Evolutionary conservation across 1,284 basidiomycete genomes (phyloP), one percentile per base, ranked within the genome.

Genomic region (Cryptococcus sp.): DNA sequence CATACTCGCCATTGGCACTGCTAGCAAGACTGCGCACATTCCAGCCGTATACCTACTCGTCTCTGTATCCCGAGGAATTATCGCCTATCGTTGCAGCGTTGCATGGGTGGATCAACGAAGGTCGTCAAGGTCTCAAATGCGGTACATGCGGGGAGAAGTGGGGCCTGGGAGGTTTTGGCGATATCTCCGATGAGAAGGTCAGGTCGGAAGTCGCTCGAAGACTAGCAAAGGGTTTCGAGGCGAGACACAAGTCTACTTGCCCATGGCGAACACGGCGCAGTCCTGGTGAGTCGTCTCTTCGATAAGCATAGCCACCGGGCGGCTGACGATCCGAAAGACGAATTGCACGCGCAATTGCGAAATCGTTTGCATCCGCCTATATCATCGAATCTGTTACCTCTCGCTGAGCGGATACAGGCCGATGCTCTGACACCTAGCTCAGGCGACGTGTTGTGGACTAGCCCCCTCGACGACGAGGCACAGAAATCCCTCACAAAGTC

Each of bases 1-100:
- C 75, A 2, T 75, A 64, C 61, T 72, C 72, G 0, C 68, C 72
- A 1, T 64, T 75, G 0, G 63, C 68, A 4, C 60, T 75, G 13
- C 64, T 77, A n/a, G 47, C 64, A 8, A 56, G 74, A 27, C 54
- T 77, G 16, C 55, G 65, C 31, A 75, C 74, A 1, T 74, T 62
- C 49, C 49, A 61, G 31, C 60, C 66, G 3, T 57, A 55, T 7
- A 41, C 60, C 1, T 68, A 62, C 50, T 56, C 67, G 11, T 47
- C 62, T 16, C 27, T 41, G 3, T 35, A 61, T 13, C 57, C 65
- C 31, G 3, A 41, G 7, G 27, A 54, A 7, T 54, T 77, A 0
- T 59, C 62, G 13, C 57, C 71, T 0, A 27, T 54, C 10, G 54
- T 50, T 1, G 59, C 66, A 11, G 68, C 72, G 2, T 46, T 67